Evolutionary conservation across 1,139 yeast species (phyloP).

Genomic region (Debaryomyces nepalensis): DNA sequence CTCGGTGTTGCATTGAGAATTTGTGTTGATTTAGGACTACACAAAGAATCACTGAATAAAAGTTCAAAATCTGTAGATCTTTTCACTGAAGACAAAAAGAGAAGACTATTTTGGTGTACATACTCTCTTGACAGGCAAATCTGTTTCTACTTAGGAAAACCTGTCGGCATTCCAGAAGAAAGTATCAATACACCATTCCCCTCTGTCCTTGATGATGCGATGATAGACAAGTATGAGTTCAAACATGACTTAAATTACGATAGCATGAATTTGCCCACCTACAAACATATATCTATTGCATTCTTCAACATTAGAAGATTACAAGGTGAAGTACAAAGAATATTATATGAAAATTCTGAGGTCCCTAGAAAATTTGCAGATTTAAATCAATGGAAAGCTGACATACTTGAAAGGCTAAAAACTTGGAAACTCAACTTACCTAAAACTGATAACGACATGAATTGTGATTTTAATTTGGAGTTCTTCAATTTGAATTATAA

Average conservation of each 20-base stretch:
- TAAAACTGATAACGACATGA: conserved; percentile 60
- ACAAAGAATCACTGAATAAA: conserved; percentile 50
- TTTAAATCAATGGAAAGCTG: conserved; percentile 62
- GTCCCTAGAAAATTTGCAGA: conserved; percentile 65
- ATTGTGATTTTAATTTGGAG: conserved; percentile 72
- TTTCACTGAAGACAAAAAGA: conserved; percentile 66
- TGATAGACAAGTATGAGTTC: conserved; percentile 41
- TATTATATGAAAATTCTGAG: conserved; percentile 70
- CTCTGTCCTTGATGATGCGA: conserved; percentile 72
- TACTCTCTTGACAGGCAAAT: conserved; percentile 82
- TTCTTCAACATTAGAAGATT: conserved; percentile 71
- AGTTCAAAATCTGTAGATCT: conserved; percentile 44
- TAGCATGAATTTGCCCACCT: conserved; percentile 53
- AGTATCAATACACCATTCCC: conserved; percentile 70
- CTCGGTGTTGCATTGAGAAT: conserved; percentile 79
- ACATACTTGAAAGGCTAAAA: conserved; percentile 56
- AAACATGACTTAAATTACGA: conserved; percentile 27
- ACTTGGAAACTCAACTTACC: conserved; percentile 67
- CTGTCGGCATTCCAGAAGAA: conserved; percentile 77
- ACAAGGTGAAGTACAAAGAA: conserved; percentile 77
- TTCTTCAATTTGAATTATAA: conserved; percentile 77
- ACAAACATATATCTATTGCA: conserved; percentile 66
- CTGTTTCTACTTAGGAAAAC: conserved; percentile 72
- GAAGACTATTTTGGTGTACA: conserved; percentile 89
- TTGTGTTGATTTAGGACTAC: conserved; percentile 83